These are phyloP conservation scores for Cryptococcus sp. DNA, from an alignment of 1,284 basidiomycete species.

Conservation along the genomic window DNA sequence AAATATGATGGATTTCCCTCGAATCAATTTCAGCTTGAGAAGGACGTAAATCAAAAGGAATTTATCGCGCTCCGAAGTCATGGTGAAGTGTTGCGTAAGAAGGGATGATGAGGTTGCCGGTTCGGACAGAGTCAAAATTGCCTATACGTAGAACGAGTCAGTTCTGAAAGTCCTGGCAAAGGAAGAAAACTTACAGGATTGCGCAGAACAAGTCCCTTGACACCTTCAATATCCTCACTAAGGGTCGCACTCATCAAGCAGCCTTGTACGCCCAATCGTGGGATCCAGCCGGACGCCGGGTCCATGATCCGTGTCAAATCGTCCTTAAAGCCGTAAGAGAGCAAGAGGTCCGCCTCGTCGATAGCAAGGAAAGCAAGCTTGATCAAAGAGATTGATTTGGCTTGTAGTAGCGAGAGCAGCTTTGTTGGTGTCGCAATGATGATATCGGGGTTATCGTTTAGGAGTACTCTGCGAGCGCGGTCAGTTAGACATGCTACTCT, in stretches of 20 bases:
- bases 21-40: slow-evolving; percentile 69
- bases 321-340: slow-evolving; percentile 95
- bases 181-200: slow-evolving; percentile 69
- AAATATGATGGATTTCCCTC: slow-evolving; percentile 95
- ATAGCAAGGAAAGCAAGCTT: slow-evolving; percentile 84
- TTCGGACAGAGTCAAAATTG: slow-evolving; percentile 81
- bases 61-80: slow-evolving; percentile 57
- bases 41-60: slow-evolving; percentile 52
- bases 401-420: slow-evolving; percentile 74
- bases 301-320: slow-evolving; percentile 83
- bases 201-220: slow-evolving; percentile 84
- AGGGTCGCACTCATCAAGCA: slow-evolving; percentile 98
- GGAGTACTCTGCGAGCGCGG: slow-evolving; percentile 58
- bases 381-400: slow-evolving; percentile 62
- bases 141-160: slow-evolving; percentile 56
- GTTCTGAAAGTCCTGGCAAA: not conserved
- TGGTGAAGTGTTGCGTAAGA: slow-evolving; percentile 79
- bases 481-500: not conserved
- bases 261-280: slow-evolving; percentile 82
- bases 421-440: slow-evolving; percentile 89
- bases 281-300: slow-evolving; percentile 62
- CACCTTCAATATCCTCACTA: slow-evolving; percentile 88
- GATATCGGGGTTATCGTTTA: slow-evolving; percentile 91
- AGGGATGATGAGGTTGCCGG: slow-evolving; percentile 67
- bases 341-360: slow-evolving; percentile 95